Percentiles rank a stretch among this genome's conserved stretches.
phyloP scores from a whole-genome alignment of 129 eudicot genomes.

The Flaveria linearis region DNA sequence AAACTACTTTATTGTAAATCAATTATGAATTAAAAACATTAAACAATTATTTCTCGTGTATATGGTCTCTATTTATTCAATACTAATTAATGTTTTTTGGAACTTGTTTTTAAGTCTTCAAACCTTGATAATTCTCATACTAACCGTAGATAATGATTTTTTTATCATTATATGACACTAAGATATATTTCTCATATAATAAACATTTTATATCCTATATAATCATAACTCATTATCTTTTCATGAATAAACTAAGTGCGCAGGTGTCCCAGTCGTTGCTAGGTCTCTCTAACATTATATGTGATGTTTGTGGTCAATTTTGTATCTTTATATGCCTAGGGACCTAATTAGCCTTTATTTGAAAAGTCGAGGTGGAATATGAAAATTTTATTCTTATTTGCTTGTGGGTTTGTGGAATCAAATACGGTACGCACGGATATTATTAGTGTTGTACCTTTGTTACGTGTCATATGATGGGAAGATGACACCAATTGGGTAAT shows the following conservation, averaged over 20 bases:
- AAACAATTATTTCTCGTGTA: not conserved
- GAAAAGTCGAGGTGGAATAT: conserved; percentile 20
- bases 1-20: not conserved
- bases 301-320: not conserved
- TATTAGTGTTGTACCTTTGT: conserved; percentile 28
- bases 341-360: not conserved
- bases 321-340: conserved; percentile 6
- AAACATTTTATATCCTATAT: not conserved
- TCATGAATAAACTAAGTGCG: not conserved
- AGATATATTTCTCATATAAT: too few relatives aligned
- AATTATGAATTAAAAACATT: not conserved
- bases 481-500: conserved; percentile 25
- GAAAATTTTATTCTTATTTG: not conserved
- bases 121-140: too few relatives aligned
- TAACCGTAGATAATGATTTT: too few relatives aligned
- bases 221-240: not conserved
- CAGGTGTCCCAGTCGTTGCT: not conserved
- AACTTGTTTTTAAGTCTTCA: too few relatives aligned
- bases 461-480: conserved; percentile 34
- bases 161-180: too few relatives aligned
- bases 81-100: not conserved
- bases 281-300: not conserved
- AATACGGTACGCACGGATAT: conserved; percentile 41
- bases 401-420: conserved; percentile 32
- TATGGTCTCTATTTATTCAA: not conserved